Evolutionary conservation across 805 yeast species (phyloP), one percentile per base, ranked within the genome.

Genomic region (Saturnispora sekii): DNA sequence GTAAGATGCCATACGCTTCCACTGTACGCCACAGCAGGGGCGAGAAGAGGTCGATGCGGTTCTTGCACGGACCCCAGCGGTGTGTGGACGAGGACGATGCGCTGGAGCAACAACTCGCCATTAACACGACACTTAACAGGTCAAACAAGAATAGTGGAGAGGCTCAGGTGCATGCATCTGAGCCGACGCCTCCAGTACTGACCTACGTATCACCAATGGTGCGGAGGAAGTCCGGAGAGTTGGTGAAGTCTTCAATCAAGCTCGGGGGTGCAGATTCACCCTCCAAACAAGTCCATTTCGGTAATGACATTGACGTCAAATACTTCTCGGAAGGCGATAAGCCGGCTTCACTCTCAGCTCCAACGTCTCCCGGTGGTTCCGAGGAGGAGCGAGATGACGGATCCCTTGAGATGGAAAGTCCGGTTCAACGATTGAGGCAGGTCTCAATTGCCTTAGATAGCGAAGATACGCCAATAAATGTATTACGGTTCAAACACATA

Each of bases 161-260:
- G 15, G 36, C 17, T 7, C 32, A 45, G 4, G 12, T 6, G 26
- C 26, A 21, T 6, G 26, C 26, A 8, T 5, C 7, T 21, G 26
- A 21, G 26, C 26, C 26, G 26, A 8, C 26, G 8, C 26, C 26
- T 5, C 26, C 26, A 21, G 26, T 28, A 21, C 5, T 26, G 14
- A 41, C 38, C 11, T 33, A 34, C 10, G 11, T 16, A 10, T 11
- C 37, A 3, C 67, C 69, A 3, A 63, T 84, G 44, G 74, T 86
- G 3, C 77, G 94, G 40, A 89, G 88, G 61, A 88, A 88, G 61
- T 77, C 87, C 1, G 96, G 95, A n/a, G 96, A 87, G 58, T 66
- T 84, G 37, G 82, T 86, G 38, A 84, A 84, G 57, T 77, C 89
- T 2, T 80, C 85, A 11, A 67, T 86, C 45, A 82, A 81, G 56